Base-by-base conservation (phyloP, 1,139 yeast genomes). In the Geotrichum armillariae region DNA sequence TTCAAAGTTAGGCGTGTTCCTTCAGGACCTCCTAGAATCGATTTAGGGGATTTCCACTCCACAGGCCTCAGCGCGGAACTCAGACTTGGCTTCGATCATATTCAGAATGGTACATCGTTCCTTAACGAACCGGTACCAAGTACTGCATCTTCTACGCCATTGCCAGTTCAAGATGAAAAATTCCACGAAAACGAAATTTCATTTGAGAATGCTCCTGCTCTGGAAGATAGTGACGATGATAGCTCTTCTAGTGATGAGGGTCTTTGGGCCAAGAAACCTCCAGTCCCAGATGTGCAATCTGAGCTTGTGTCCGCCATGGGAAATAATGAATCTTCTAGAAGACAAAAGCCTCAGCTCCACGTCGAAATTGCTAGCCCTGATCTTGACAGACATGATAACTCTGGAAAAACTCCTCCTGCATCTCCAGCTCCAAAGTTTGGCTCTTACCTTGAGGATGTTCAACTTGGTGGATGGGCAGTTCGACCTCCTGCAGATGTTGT, bases 401-500 rank as follows among this genome's bases (percentile, higher is more conserved):
- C 38, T 6, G 39, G 33, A n/a, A 32, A 29, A 14, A 35, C 16
- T 2, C 21, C 39, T 1, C 18, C 32, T 9, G 23, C 49, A 7
- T 29, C 46, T 5, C 25, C 39, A 8, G 45, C 46, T 9, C 16
- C 31, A 4, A 32, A 27, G 18, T 17, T 34, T n/a, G 36, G 39
- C 12, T 35, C 43, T 6, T 49, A 39, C 29, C 32, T 41, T 3
- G 11, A 39, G n/a, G 46, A 52, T 22, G 34, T 48, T 11, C 43
- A 52, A 9, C 40, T 42, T 18, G 52, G 52, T 7, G 55, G 55
- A 1, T 67, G 66, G 81, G 80, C 83, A 9, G 84, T 93, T 5
- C 80, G 99, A 64, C 99, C 99, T 1, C 91, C 99, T 0, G 85
- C 96, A 0, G 98, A 93, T 62, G 95, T 87, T 45, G 85, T 94